These are phyloP conservation scores for Sclerotinia borealis DNA, from an alignment of 2,329 filamentous ascomycete genomes.

Conservation along the genomic window DNA sequence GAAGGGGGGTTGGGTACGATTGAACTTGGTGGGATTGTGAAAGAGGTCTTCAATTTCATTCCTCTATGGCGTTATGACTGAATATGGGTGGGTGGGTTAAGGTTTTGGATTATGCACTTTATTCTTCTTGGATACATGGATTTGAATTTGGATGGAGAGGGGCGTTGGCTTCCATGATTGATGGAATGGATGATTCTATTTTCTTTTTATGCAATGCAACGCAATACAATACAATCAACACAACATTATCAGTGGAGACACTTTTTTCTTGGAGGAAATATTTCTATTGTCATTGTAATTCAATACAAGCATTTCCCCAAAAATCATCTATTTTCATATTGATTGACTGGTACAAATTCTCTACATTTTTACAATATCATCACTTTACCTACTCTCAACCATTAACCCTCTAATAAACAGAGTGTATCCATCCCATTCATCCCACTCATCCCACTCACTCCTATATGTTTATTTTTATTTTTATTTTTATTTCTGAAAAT, in stretches of 20 bases:
- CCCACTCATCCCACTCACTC: too few relatives aligned
- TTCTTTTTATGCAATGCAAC: background rate
- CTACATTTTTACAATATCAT: too few relatives aligned
- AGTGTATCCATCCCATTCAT: too few relatives aligned
- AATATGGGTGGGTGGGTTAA: background rate
- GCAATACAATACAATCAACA: background rate
- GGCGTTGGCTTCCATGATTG: slow-evolving; percentile 1
- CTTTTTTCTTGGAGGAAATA: background rate
- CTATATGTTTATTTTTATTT: background rate
- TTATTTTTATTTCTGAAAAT: background rate
- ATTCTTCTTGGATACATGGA: background rate
- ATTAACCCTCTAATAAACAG: too few relatives aligned
- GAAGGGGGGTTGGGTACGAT: background rate
- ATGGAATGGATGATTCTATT: background rate
- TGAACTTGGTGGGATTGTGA: slow-evolving; percentile 3
- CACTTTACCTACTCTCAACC: too few relatives aligned
- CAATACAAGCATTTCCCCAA: too few relatives aligned
- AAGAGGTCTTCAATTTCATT: slow-evolving; percentile 10
- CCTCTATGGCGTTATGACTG: background rate
- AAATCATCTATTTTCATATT: too few relatives aligned
- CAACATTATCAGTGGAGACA: background rate
- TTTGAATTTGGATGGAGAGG: background rate
- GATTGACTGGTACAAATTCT: too few relatives aligned
- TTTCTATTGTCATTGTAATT: background rate
- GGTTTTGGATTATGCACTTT: too few relatives aligned